phyloP scores from a whole-genome alignment of 208 protist species.

The Wallacemonas sp. region DNA sequence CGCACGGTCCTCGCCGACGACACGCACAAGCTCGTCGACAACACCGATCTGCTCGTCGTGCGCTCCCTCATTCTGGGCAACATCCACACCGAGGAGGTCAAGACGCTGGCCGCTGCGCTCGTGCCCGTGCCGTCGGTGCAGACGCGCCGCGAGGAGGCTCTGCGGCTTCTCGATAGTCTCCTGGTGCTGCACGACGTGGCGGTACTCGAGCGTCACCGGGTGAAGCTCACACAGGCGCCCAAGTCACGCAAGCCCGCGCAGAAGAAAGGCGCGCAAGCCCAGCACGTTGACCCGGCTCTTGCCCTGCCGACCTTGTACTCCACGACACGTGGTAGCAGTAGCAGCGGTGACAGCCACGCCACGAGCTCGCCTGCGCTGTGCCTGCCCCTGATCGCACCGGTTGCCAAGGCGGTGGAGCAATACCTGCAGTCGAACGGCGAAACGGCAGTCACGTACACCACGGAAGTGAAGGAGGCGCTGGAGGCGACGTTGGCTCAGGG shows the following conservation, averaged over 20 bases:
- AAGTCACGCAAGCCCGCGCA: conserved; percentile 42
- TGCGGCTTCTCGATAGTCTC: conserved; percentile 52
- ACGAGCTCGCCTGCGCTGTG: conserved; percentile 12
- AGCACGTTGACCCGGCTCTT: neutral
- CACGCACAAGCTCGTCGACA: conserved; percentile 49
- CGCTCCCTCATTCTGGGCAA: conserved; percentile 71
- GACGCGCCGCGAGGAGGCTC: conserved; percentile 39
- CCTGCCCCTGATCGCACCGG: conserved; percentile 40
- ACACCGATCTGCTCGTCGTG: conserved; percentile 74
- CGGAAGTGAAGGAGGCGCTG: conserved; percentile 29
- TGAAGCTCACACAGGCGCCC: conserved; percentile 23
- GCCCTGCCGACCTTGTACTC: conserved; percentile 23
- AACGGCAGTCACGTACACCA: conserved; percentile 1
- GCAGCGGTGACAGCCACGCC: too few species aligned
- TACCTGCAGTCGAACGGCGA: conserved; percentile 39
- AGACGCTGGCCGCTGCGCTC: conserved; percentile 48
- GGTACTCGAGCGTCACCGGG: conserved; percentile 40
- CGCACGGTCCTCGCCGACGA: conserved; percentile 16
- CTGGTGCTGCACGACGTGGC: conserved; percentile 76
- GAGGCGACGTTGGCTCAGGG: conserved; percentile 18
- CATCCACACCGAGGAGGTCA: conserved; percentile 64
- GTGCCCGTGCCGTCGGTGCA: conserved; percentile 43
- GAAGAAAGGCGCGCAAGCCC: conserved; percentile 17
- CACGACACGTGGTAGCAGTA: neutral
- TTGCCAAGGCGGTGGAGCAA: conserved; percentile 35